A percentile compares a stretch with the other conserved stretches of the same genome.
phyloP scores from a whole-genome alignment of 2,329 filamentous ascomycete genomes.

The Elsinoe australis region DNA sequence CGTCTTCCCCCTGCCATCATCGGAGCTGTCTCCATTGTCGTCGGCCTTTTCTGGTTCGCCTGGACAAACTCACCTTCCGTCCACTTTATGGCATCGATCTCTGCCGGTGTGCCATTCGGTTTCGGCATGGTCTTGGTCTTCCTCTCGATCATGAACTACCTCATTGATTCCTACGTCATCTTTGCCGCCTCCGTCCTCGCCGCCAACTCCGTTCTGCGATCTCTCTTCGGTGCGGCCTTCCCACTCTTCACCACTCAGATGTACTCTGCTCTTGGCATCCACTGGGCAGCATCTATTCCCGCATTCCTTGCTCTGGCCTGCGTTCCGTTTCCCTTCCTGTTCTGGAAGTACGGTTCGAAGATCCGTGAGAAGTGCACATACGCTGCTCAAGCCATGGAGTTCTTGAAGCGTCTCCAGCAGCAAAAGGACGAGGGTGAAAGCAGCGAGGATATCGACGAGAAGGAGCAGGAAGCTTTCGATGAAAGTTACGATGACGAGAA shows the following conservation, averaged over 20 bases:
- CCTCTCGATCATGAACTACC: conserved; percentile 56
- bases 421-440: conserved; percentile 21
- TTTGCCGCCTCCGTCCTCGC: conserved; percentile 70
- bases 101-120: conserved; percentile 47
- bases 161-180: conserved; percentile 61
- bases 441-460: conserved; percentile 25
- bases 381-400: conserved; percentile 57
- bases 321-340: conserved; percentile 66
- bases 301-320: conserved; percentile 66
- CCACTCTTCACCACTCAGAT: conserved; percentile 68
- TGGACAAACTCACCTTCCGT: conserved; percentile 55
- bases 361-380: conserved; percentile 64
- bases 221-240: conserved; percentile 68
- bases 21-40: conserved; percentile 54
- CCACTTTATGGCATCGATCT: conserved; percentile 49
- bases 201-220: conserved; percentile 72
- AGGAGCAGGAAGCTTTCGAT: conserved; percentile 27
- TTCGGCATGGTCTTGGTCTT: conserved; percentile 60
- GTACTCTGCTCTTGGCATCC: conserved; percentile 50
- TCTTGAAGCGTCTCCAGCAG: conserved; percentile 44
- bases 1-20: conserved; percentile 56
- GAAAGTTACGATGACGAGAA: conserved; percentile 23
- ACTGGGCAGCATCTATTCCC: conserved; percentile 68
- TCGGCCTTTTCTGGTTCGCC: conserved; percentile 61
- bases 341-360: conserved; percentile 59